Conservation (phyloP, 441 rosid species). For the Erodium moschatum region DNA sequence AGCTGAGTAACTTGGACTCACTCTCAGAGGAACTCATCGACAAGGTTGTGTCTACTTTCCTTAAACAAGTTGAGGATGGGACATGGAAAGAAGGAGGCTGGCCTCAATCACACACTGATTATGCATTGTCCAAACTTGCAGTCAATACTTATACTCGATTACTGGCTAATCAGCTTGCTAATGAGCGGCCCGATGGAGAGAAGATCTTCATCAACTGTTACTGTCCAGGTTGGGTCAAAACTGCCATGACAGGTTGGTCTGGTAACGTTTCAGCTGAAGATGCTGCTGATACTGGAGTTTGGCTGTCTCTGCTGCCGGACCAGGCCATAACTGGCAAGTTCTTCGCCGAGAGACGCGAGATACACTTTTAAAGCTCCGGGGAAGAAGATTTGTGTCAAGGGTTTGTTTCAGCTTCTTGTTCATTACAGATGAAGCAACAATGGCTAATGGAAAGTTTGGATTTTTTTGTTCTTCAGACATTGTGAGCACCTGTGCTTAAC, state of each 20-base stretch:
- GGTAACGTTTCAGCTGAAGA: conserved; percentile 62
- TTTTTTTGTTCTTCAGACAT: too few species aligned
- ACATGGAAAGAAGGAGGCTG: conserved; percentile 79
- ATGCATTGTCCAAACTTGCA: conserved; percentile 79
- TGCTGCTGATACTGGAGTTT: conserved; percentile 90
- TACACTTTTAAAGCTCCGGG: conserved; percentile 39
- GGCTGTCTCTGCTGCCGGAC: conserved; percentile 73
- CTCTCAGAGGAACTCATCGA: conserved; percentile 67
- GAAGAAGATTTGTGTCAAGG: too few species aligned
- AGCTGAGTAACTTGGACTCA: conserved; percentile 40
- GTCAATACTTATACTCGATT: conserved; percentile 68
- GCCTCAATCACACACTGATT: conserved; percentile 75
- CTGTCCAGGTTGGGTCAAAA: conserved; percentile 97
- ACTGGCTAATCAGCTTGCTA: conserved; percentile 42
- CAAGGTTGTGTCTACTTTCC: conserved; percentile 41
- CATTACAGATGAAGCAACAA: too few species aligned
- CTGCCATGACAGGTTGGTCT: conserved; percentile 83
- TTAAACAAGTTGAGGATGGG: conserved; percentile 57
- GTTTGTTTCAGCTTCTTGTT: too few species aligned
- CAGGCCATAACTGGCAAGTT: conserved; percentile 58
- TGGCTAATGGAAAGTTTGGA: too few species aligned
- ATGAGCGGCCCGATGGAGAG: conserved; percentile 45
- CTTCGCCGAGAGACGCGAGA: conserved; percentile 91
- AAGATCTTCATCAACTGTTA: conserved; percentile 68
- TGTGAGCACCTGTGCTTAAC: background rate